Conservation (phyloP, 176 grass and related monocot genomes). For the Ensete glaucum region DNA sequence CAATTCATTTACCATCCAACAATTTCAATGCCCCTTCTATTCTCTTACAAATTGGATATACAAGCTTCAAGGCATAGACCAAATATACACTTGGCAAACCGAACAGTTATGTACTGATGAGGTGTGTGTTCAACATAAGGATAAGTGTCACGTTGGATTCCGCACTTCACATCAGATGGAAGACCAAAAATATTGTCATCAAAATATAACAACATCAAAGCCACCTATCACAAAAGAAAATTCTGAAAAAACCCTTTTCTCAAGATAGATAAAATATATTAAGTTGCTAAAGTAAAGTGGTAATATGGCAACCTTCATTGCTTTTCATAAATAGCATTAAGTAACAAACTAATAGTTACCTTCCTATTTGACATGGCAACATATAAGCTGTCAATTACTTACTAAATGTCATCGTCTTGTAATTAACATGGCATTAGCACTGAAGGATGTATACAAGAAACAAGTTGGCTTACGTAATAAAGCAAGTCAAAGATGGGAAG, state of each 20-base stretch:
- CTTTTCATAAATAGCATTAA: neutral
- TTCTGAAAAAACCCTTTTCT: neutral
- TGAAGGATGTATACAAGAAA: too few relatives aligned
- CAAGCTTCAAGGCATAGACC: too few relatives aligned
- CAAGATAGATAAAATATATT: neutral
- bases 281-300: neutral
- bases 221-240: neutral
- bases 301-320: neutral
- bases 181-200: neutral
- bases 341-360: neutral
- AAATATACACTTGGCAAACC: too few relatives aligned
- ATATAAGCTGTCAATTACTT: neutral
- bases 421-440: too few relatives aligned
- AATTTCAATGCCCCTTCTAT: too few relatives aligned
- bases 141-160: neutral
- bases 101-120: too few relatives aligned
- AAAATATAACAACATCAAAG: neutral
- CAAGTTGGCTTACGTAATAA: too few relatives aligned
- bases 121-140: too few relatives aligned
- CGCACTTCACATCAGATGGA: neutral
- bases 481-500: too few relatives aligned
- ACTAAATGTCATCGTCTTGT: neutral
- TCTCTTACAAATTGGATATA: too few relatives aligned
- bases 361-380: neutral
- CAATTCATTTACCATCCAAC: too few relatives aligned